phyloP scores from a whole-genome alignment of 192 early-diverging fungal genomes.

The Gorgonomyces haynaldii region DNA sequence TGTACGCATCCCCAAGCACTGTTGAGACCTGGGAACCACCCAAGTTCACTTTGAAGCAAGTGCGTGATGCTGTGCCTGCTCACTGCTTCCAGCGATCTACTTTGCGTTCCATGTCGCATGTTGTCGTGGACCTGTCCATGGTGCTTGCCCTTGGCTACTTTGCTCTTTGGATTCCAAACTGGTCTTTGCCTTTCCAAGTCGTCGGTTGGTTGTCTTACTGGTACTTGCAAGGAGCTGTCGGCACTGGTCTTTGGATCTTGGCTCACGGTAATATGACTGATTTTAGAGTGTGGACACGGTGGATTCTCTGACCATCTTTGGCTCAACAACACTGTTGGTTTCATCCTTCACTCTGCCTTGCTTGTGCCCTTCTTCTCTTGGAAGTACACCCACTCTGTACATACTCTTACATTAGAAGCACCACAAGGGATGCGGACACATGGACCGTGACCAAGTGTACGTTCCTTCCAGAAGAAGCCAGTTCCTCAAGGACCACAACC shows the following conservation, averaged over 20 bases:
- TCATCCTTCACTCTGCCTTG: constrained; percentile 75
- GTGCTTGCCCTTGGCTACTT: constrained; percentile 49
- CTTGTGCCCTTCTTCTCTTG: constrained; percentile 69
- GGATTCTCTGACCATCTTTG: constrained; percentile 73
- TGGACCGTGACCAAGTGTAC: constrained; percentile 92
- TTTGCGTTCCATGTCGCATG: constrained; percentile 65
- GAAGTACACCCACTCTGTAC: constrained; percentile 16
- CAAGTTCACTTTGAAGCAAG: constrained; percentile 76
- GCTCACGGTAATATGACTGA: constrained; percentile 25
- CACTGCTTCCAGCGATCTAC: constrained; percentile 87
- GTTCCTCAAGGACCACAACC: constrained; percentile 22
- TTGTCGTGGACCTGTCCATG: constrained; percentile 63
- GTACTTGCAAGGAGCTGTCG: constrained; percentile 69
- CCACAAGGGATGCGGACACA: constrained; percentile 83
- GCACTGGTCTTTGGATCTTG: constrained; percentile 78
- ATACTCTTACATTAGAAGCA: constrained; percentile 46
- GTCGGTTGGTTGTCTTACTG: constrained; percentile 72
- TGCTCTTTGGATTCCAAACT: constrained; percentile 41
- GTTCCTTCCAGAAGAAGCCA: constrained; percentile 65
- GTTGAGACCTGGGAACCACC: neutral
- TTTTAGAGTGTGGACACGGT: constrained; percentile 87
- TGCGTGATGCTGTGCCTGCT: constrained; percentile 78
- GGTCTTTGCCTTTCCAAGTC: constrained; percentile 22
- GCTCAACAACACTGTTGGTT: constrained; percentile 83
- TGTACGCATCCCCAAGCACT: neutral